Evolutionary conservation across 225 moss, liverwort and hornwort genomes (phyloP).

Genomic region (Takakia lepidozioides): DNA sequence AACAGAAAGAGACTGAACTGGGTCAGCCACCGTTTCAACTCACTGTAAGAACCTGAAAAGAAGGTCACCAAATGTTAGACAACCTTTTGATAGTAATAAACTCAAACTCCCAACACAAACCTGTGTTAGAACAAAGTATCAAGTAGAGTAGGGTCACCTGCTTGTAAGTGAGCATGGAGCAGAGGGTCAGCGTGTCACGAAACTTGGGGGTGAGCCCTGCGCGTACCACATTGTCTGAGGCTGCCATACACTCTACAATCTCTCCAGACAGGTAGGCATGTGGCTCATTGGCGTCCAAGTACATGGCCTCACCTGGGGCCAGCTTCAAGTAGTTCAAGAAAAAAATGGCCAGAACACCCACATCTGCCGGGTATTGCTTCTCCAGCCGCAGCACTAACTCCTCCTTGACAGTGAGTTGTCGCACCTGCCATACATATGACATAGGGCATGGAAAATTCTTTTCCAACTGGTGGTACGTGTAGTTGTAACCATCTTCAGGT

Average conservation of each 20-base stretch:
- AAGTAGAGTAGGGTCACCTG: too few species aligned
- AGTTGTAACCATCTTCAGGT: too few species aligned
- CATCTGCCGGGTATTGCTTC: constrained; percentile 80
- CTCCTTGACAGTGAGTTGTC: constrained; percentile 61
- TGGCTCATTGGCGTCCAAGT: constrained; percentile 76
- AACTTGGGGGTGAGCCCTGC: constrained; percentile 94
- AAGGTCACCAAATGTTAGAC: too few species aligned
- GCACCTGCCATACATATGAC: constrained; percentile 28
- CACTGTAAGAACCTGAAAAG: too few species aligned
- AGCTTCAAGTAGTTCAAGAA: constrained; percentile 71
- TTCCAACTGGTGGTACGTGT: too few species aligned
- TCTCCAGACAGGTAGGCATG: constrained; percentile 90
- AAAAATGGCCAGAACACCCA: constrained; percentile 76
- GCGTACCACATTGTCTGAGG: constrained; percentile 95
- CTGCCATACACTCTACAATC: constrained; percentile 94
- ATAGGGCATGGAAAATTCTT: too few species aligned
- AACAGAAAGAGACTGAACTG: too few species aligned
- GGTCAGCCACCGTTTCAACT: too few species aligned
- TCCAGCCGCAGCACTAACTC: constrained; percentile 61
- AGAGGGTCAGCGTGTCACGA: constrained; percentile 76
- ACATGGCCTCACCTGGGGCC: constrained; percentile 75
- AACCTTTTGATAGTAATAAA: too few species aligned
- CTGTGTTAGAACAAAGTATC: too few species aligned
- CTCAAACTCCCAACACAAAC: too few species aligned
- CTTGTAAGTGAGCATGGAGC: constrained; percentile 86